Evolutionary conservation across 208 protist genomes (phyloP), one percentile per base, ranked within the genome.

Genomic region (Wallacemonas sp.): DNA sequence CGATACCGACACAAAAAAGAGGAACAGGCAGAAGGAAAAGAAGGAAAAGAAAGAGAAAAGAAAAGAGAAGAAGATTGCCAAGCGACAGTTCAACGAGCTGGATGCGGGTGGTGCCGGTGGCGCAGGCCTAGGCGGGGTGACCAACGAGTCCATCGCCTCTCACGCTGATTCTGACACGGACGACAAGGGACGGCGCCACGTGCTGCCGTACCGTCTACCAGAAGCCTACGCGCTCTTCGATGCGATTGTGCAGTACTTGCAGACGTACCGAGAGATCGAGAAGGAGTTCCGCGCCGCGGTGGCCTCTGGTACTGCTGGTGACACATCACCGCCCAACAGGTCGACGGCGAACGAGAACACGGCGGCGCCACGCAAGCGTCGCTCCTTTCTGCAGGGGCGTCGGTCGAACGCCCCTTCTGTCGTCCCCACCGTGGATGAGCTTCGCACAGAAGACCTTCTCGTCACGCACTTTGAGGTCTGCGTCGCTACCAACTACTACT

Each of bases 401-500:
- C 56, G 56, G 26, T 3, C 24, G 11, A 47, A n/a, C 19, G 62
- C 47, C 2, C 41, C 30, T n/a, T 27, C 4, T n/a, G 49, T 36
- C 2, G 33, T 12, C 22, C 28, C 46, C 19, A 22, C n/a, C 30
- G 44, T 19, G 2, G 62, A 54, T 55, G 28, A 73, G 19, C 22
- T 19, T 4, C 8, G 17, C 22, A 44, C 42, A 9, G 61, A 66
- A 14, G 38, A 53, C 5, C 68, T 41, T 9, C 42, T 62, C 36
- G 51, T 72, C 11, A 44, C 53, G 4, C n/a, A n/a, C 34, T 90
- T 90, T 54, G 83, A 90, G 41, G 47, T 90, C 9, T 82, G 67
- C 44, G 65, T 90, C 12, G 77, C 79, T 3, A 75, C 70, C 15
- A 75, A 90, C 70, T 86, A 86, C 68, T 90, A 90, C 70, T 86